A percentile compares a stretch with the other conserved stretches of the same genome.
Evolutionary conservation across 805 yeast genomes (phyloP).

Genomic region (Teunomyces lycoperdinae): DNA sequence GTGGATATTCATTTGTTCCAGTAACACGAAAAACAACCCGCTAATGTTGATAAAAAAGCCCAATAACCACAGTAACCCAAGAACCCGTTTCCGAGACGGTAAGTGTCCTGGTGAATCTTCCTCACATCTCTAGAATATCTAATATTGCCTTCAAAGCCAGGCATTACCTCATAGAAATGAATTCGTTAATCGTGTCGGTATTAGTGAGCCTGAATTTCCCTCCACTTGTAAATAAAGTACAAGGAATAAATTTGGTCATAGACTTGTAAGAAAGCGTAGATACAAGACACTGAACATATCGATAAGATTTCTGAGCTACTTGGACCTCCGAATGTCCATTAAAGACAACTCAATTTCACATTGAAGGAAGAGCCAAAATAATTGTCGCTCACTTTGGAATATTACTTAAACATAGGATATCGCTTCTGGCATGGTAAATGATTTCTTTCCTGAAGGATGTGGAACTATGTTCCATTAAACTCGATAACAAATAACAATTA

Average conservation of each 20-base stretch:
- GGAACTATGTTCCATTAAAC: conserved; percentile 8
- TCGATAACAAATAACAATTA: conserved; percentile 10
- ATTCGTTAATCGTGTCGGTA: neutral
- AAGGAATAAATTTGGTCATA: conserved; percentile 1
- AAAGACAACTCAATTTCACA: neutral
- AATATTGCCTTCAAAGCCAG: conserved; percentile 10
- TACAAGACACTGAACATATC: conserved; percentile 4
- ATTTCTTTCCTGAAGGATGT: conserved; percentile 9
- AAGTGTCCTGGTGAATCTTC: neutral
- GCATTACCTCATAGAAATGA: conserved; percentile 5
- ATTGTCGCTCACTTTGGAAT: conserved; percentile 11
- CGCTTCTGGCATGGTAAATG: conserved; percentile 5
- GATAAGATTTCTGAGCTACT: conserved; percentile 3
- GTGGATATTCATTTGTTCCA: conserved; percentile 10
- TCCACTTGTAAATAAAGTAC: neutral
- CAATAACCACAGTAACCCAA: neutral
- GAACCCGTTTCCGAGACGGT: neutral
- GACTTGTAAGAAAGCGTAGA: conserved; percentile 2
- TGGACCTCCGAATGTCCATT: conserved; percentile 6
- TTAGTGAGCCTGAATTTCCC: neutral
- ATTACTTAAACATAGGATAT: neutral
- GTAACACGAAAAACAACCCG: neutral
- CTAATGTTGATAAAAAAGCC: neutral
- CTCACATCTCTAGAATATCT: conserved; percentile 7
- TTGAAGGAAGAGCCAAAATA: conserved; percentile 6